Evolutionary conservation across 2,329 filamentous ascomycete species (phyloP).

Genomic region (Emergomyces pasteurianus): DNA sequence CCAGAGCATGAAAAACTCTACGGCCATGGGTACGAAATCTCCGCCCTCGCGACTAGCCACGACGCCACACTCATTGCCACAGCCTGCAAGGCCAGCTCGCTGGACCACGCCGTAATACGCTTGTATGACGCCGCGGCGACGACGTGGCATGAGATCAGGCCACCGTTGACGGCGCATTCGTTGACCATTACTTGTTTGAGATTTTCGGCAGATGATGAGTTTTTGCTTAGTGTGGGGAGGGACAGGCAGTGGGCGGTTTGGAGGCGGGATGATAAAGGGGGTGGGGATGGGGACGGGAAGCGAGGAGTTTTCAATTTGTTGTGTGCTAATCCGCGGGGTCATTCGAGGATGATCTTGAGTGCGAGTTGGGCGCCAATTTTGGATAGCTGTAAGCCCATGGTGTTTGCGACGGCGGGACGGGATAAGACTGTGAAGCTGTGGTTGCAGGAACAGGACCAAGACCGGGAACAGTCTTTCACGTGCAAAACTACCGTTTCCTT

Average conservation of each 20-base stretch:
- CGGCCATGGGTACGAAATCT: slow-evolving; percentile 95
- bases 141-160: slow-evolving; percentile 76
- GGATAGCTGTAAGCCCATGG: slow-evolving; percentile 15
- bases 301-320: slow-evolving; percentile 43
- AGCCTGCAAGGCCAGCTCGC: slow-evolving; percentile 80
- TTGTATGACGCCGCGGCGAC: slow-evolving; percentile 64
- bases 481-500: slow-evolving; percentile 44
- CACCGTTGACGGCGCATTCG: slow-evolving; percentile 71
- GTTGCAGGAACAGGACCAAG: slow-evolving; percentile 28
- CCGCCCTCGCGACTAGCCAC: slow-evolving; percentile 65
- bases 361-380: slow-evolving; percentile 61
- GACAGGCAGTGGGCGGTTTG: slow-evolving; percentile 90
- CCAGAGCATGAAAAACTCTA: slow-evolving; percentile 95
- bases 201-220: slow-evolving; percentile 63
- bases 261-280: slow-evolving; percentile 34
- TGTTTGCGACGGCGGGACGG: slow-evolving; percentile 79
- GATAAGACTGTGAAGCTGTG: slow-evolving; percentile 77
- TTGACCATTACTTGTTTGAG: slow-evolving; percentile 73
- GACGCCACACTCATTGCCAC: slow-evolving; percentile 71
- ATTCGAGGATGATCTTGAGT: slow-evolving; percentile 84
- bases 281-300: not conserved
- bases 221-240: slow-evolving; percentile 75
- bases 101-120: slow-evolving; percentile 89
- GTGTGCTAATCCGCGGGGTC: slow-evolving; percentile 66
- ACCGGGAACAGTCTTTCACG: slow-evolving; percentile 31